phyloP scores from a whole-genome alignment of 257 asterid species.

The Nicotiana tomentosiformis region DNA sequence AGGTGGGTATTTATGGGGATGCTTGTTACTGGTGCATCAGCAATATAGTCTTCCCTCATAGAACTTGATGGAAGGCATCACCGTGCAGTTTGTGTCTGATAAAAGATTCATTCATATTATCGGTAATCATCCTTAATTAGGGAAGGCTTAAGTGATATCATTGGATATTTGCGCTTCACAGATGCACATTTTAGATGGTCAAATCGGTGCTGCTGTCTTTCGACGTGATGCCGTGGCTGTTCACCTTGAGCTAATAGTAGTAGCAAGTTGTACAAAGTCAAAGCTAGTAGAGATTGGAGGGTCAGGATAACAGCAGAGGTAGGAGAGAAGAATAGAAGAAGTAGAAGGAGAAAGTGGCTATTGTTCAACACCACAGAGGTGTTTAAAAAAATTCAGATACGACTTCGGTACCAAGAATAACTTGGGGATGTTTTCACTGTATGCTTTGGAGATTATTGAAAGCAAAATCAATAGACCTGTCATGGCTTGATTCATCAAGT shows the following conservation, averaged over 20 bases:
- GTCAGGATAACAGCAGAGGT: neutral
- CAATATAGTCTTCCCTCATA: neutral
- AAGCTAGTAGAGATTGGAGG: neutral
- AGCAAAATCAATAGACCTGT: neutral
- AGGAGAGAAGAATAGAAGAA: neutral
- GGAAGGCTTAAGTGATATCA: neutral
- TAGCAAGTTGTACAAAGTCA: slow-evolving; percentile 2
- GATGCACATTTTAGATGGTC: neutral
- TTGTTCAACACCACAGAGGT: neutral
- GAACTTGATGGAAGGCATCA: neutral
- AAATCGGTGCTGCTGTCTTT: neutral
- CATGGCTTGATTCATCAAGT: neutral
- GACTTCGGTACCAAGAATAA: neutral
- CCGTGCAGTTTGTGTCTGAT: neutral
- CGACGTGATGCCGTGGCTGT: neutral
- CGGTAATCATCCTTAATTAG: neutral
- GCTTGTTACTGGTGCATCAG: neutral
- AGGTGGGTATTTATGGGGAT: neutral
- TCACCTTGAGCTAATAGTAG: neutral
- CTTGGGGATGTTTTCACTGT: neutral
- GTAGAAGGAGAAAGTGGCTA: neutral
- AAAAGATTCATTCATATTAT: neutral
- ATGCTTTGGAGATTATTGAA: neutral
- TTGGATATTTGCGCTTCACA: neutral
- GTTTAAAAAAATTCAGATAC: neutral